phyloP scores from a whole-genome alignment of 306 rosid species.

The Macrotyloma uniflorum region DNA sequence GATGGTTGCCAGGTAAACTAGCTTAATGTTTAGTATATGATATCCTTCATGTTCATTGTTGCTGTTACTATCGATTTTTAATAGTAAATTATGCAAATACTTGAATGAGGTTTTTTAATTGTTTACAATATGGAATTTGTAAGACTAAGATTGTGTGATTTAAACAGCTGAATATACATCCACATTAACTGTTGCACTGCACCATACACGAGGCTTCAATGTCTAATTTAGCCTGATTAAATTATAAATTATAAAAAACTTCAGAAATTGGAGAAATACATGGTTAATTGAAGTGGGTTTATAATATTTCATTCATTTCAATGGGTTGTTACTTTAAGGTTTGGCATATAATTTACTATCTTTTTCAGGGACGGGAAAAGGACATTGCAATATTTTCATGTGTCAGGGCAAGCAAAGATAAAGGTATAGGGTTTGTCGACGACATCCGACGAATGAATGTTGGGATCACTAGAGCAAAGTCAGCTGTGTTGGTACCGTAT shows the following conservation, averaged over 20 bases:
- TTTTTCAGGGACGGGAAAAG: slow-evolving; percentile 89
- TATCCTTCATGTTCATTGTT: slow-evolving; percentile 31
- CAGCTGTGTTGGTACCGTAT: slow-evolving; percentile 77
- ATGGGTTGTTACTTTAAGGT: background rate
- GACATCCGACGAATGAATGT: slow-evolving; percentile 90
- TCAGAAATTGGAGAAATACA: background rate
- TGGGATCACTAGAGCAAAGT: slow-evolving; percentile 94
- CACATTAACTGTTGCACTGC: slow-evolving; percentile 3
- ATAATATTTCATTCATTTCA: slow-evolving; percentile 1
- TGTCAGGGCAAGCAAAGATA: slow-evolving; percentile 79
- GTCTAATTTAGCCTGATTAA: background rate
- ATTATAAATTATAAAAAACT: slow-evolving; percentile 18
- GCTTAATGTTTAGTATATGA: slow-evolving; percentile 25
- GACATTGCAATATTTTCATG: slow-evolving; percentile 89
- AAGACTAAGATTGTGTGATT: background rate
- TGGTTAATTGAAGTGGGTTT: slow-evolving; percentile 10
- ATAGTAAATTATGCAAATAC: background rate
- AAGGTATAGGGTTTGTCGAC: slow-evolving; percentile 77
- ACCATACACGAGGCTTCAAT: background rate
- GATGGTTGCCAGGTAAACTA: slow-evolving; percentile 94
- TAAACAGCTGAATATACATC: slow-evolving; percentile 3
- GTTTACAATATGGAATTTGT: background rate
- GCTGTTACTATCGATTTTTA: background rate
- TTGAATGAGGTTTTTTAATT: slow-evolving; percentile 35
- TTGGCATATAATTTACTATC: background rate